Base-by-base conservation (phyloP, 306 rosid species). In the Citrullus colocynthis region DNA sequence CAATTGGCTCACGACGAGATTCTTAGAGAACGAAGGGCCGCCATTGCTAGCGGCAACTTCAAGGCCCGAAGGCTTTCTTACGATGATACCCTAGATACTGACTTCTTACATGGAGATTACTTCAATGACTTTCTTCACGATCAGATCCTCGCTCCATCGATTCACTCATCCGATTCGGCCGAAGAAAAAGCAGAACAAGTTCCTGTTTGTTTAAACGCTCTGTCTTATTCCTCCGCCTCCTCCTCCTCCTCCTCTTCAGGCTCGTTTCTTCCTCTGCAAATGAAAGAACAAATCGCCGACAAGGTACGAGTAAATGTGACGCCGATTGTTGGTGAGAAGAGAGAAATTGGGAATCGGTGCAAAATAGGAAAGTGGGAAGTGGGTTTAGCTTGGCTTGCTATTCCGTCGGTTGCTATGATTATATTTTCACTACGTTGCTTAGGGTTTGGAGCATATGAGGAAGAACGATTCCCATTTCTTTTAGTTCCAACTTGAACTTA, bases 401-500 rank as follows among this genome's bases (percentile, higher is more conserved):
- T 24, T 71, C 21, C 41, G 14, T 71, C 58, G 36, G 13, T 71
- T 28, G 3, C 16, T 21, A 21, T 71, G 58, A 6, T 71, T 45
- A 21, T 71, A 71, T 71, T 71, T 24, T 71, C 76, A 14, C 13
- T 45, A 1, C 11, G 58, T 48, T 44, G 37, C 12, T 71, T 71
- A 24, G 41, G 41, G 21, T 24, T 71, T 0, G 13, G 48, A 36
- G 48, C 36, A 48, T 6, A 45, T 15, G 76, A 45, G 24, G 57
- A 71, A 7, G 6, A 71, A 71, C 58, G 1, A 14, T 9, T 24
- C 1, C 58, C 58, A 24, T 71, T 44, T 67, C 74, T 67, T 14
- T 71, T 71, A 48, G 58, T 71, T 28, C 76, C 76, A 21, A 71
- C 76, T 71, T 71, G 44, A 65, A 39, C 17, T 65, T 9, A 65